Evolutionary conservation across 129 eudicot genomes (phyloP).

Genomic region (Flaveria robusta): DNA sequence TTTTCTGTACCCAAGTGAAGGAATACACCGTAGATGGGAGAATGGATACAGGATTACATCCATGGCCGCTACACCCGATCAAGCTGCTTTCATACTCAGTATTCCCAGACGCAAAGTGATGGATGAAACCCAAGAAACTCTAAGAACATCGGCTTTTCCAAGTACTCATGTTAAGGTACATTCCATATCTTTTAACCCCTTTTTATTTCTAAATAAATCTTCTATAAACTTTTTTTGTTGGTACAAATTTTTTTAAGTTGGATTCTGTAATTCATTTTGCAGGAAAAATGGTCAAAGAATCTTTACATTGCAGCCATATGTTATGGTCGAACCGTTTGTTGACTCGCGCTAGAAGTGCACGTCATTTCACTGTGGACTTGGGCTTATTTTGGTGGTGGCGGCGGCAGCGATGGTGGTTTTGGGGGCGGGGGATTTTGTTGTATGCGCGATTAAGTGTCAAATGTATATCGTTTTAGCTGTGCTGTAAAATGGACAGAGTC

Average conservation of each 20-base stretch:
- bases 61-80: conserved; percentile 98
- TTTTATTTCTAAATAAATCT: background rate
- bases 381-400: background rate
- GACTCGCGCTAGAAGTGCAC: background rate
- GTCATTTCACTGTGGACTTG: conserved; percentile 20
- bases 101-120: conserved; percentile 81
- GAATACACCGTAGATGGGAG: conserved; percentile 98
- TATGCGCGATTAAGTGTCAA: conserved; percentile 10
- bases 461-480: conserved; percentile 28
- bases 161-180: conserved; percentile 94
- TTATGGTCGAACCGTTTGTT: conserved; percentile 64
- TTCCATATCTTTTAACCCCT: background rate
- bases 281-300: conserved; percentile 78
- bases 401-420: background rate
- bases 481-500: conserved; percentile 32
- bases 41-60: conserved; percentile 89
- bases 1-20: conserved; percentile 97
- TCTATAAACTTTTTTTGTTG: background rate
- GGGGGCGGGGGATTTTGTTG: background rate
- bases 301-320: conserved; percentile 68
- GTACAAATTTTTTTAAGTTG: background rate
- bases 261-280: conserved; percentile 16
- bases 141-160: conserved; percentile 93
- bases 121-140: conserved; percentile 97
- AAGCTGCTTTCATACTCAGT: conserved; percentile 87